Conservation (phyloP, 805 yeast species). For the Candida manassasensis region DNA sequence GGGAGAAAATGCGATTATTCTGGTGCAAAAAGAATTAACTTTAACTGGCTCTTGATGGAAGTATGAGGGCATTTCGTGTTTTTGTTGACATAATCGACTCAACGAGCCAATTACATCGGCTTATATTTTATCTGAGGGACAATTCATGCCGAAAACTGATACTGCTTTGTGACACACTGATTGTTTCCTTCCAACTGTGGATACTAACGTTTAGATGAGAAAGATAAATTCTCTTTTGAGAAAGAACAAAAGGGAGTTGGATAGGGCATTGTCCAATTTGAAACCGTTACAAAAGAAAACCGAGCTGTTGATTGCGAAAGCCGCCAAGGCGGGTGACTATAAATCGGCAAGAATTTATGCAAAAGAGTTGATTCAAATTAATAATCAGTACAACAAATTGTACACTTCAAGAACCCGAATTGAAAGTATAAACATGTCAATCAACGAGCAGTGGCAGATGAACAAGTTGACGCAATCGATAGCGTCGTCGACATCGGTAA, state of each 20-base stretch:
- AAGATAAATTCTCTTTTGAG: constrained; percentile 76
- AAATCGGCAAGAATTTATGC: constrained; percentile 78
- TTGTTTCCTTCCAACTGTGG: too few species aligned
- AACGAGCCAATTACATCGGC: too few species aligned
- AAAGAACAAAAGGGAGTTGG: constrained; percentile 79
- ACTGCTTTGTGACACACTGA: too few species aligned
- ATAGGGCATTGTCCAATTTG: constrained; percentile 65
- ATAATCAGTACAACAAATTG: constrained; percentile 69
- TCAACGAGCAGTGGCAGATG: constrained; percentile 88
- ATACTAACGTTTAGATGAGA: constrained; percentile 47
- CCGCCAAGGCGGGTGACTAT: constrained; percentile 72
- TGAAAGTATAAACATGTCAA: constrained; percentile 80
- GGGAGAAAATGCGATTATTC: too few species aligned
- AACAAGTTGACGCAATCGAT: constrained; percentile 77
- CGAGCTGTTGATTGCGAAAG: constrained; percentile 63
- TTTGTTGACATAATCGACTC: too few species aligned
- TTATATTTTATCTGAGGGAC: too few species aligned
- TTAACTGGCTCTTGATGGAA: too few species aligned
- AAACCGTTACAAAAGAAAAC: constrained; percentile 66
- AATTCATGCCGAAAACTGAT: too few species aligned
- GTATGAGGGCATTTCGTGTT: too few species aligned
- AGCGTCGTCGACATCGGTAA: constrained; percentile 70
- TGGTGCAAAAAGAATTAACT: too few species aligned
- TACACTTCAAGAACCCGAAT: constrained; percentile 80
- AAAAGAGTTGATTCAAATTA: constrained; percentile 67